Evolutionary conservation across 2,329 filamentous ascomycete genomes (phyloP), one percentile per base, ranked within the genome.

Genomic region (Ceratocystis papillata): DNA sequence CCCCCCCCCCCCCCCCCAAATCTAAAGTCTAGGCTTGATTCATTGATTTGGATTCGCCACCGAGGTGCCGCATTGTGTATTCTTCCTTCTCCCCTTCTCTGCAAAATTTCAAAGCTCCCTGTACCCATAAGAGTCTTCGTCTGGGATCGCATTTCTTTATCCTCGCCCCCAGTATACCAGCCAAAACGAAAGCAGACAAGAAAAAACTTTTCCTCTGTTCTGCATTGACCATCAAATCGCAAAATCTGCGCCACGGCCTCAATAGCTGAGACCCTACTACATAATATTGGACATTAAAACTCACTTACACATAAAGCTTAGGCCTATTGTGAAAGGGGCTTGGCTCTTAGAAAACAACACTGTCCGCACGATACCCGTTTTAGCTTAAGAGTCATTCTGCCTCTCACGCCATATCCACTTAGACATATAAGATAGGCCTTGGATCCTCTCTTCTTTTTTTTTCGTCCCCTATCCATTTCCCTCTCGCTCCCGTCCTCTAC

Each of bases 391-490:
- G 55, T 59, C 55, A 44, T 62, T 46, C 59, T 62, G 59, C 37
- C 59, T 22, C 30, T 44, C 60, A 62, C 60, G 20, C 60, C 50
- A 48, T 57, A 64, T 37, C 62, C 62, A 53, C 62, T 45, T 37
- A 22, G 25, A 48, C 50, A 62, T 65, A 65, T 62, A 61, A 60
- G 28, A 62, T 69, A 69, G 68, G 67, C 62, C 68, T 66, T 62
- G 69, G 69, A 46, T 55, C 55, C 55, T 59, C 53, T 6, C 8
- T 12, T 57, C 25, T 10, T 33, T 17, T 33, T 30, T 59, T 59
- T 37, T 1, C 28, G 30, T 15, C 17, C 28, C 30, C 55, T 22
- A 28, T 33, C 28, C 6, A 5, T 33, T 63, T 63, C 37, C 59
- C 48, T 62, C 25, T 55, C 55, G 8, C 45, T 41, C 28, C 59